Base-by-base conservation (phyloP, 257 asterid genomes). In the Solanum ahanhuiri region DNA sequence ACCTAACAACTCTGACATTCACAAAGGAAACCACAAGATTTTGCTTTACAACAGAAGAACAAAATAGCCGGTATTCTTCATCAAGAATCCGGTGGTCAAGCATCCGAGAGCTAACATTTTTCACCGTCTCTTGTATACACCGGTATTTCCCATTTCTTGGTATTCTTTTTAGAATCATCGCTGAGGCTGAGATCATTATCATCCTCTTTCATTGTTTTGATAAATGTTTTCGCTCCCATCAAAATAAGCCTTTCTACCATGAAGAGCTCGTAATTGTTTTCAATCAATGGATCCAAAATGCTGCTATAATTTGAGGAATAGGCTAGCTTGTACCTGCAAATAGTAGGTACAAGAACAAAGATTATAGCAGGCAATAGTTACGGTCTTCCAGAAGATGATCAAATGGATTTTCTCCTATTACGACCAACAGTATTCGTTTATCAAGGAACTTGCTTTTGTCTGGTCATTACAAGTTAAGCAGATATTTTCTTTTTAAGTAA, bases 131-230 rank as follows among this genome's bases (percentile, higher is more conserved):
- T 90, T 33, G 98, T 88, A 87, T 92, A 89, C 88, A 96, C 94
- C 43, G 98, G 98, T 73, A 92, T 88, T 67, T 95, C 93, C 98
- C 98, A 97, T 54, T 64, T 82, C 90, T 95, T 97, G 57, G 91
- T 92, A 88, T 95, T 95, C 96, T 97, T 97, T 88, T 95, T 95
- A 39, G 98, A 96, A 89, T 97, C 98, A 73, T 97, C 98, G 3
- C 98, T 94, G 37, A 95, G 98, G 93, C 97, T 92, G 86, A 93
- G 94, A 91, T 92, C 98, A 1, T 87, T 85, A 54, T 91, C 96
- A 0, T 89, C 93, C 90, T 93, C 98, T 88, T 93, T 95, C 90
- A 79, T 94, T 5, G 98, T 95, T 83, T 84, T 88, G 48, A 97
- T 92, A 75, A 92, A 90, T 39, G 92, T 92, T 91, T 93, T 95